These are phyloP conservation scores for Candida saitoana DNA, from an alignment of 805 yeast genomes.

Conservation along the genomic window DNA sequence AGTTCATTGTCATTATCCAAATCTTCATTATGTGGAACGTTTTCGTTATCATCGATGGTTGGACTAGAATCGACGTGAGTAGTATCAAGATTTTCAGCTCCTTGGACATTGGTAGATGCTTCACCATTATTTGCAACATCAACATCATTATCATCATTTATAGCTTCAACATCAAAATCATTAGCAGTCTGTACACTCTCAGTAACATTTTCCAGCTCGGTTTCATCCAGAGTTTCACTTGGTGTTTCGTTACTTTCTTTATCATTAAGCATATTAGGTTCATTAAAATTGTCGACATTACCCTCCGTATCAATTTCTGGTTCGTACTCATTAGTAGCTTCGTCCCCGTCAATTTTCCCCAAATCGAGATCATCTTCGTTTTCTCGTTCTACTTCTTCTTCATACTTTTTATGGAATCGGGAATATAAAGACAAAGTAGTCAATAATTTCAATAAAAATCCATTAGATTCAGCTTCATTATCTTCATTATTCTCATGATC, in stretches of 20 bases:
- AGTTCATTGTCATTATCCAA: no score
- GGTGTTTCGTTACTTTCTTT: no score
- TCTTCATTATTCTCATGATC: neutral
- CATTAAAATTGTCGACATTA: no score
- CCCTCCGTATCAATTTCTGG: neutral
- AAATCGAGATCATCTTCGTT: neutral
- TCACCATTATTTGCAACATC: neutral
- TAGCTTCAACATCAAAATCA: no score
- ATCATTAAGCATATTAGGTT: no score
- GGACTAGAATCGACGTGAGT: no score
- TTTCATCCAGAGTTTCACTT: no score
- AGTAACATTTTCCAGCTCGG: neutral
- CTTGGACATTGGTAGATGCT: neutral
- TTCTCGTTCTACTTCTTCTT: neutral
- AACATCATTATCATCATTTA: neutral
- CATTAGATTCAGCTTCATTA: no score
- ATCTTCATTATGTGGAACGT: no score
- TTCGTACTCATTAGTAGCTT: neutral
- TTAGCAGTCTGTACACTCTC: neutral
- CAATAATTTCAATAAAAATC: neutral
- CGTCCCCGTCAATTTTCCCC: neutral
- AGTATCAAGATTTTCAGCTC: no score
- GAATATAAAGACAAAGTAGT: neutral
- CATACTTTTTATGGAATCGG: neutral
- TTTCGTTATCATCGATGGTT: no score